A percentile compares a stretch with the other conserved stretches of the same genome.
These are phyloP conservation scores for Plectosphaerella cucumerina DNA, from an alignment of 2,329 filamentous ascomycete species.

Conservation along the genomic window DNA sequence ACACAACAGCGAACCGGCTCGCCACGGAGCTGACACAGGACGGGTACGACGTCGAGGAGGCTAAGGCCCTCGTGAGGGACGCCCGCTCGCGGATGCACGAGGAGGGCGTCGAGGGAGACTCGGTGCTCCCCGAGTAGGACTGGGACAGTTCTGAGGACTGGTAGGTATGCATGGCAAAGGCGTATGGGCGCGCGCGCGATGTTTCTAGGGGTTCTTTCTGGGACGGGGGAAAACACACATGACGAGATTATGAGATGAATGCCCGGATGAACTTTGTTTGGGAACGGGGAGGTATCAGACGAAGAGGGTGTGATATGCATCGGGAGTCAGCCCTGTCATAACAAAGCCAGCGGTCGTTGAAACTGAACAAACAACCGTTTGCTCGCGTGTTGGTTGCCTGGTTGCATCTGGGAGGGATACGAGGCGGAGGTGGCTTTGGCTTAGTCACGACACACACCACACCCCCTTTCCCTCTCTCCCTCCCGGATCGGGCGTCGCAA, in stretches of 20 bases:
- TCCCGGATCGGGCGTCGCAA: too few species aligned
- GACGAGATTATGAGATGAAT: neutral
- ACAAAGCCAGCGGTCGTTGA: too few species aligned
- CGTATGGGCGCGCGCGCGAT: too few species aligned
- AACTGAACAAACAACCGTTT: too few species aligned
- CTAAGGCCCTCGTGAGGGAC: slow-evolving; percentile 86
- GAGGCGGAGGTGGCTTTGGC: too few species aligned
- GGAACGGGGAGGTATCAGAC: neutral
- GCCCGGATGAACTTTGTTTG: neutral
- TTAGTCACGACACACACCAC: too few species aligned
- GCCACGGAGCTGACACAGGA: slow-evolving; percentile 93
- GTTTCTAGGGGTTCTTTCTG: too few species aligned
- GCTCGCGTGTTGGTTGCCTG: too few species aligned
- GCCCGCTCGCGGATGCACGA: slow-evolving; percentile 71
- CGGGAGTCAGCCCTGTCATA: too few species aligned
- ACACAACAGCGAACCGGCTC: slow-evolving; percentile 70
- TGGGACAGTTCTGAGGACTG: neutral
- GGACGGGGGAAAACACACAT: neutral
- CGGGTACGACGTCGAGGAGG: slow-evolving; percentile 93
- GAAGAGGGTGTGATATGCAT: too few species aligned
- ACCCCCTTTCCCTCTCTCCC: too few species aligned
- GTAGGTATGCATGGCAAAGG: neutral
- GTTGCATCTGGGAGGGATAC: too few species aligned
- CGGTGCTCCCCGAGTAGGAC: neutral
- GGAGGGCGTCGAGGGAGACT: slow-evolving; percentile 15